Conservation (phyloP, 495 filamentous ascomycete genomes). For the Annulohypoxylon bovei region DNA sequence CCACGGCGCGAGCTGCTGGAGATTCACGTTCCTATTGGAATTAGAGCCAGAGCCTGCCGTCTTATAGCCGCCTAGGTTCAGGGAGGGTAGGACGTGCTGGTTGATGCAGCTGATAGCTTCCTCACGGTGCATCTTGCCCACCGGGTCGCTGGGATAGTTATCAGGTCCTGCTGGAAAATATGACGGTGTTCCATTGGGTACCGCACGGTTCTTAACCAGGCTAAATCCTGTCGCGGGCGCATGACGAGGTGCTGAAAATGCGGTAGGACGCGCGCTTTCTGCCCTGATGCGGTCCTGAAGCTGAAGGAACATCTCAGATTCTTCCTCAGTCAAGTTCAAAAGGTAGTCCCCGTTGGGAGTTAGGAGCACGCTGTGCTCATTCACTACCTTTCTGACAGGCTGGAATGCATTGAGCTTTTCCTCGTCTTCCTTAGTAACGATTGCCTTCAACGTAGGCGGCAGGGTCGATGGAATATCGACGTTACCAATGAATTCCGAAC, state of each 20-base stretch:
- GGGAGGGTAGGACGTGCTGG: slow-evolving; percentile 68
- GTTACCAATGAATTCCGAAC: slow-evolving; percentile 21
- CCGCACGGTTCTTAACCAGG: slow-evolving; percentile 64
- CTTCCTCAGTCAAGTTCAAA: slow-evolving; percentile 75
- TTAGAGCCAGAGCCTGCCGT: slow-evolving; percentile 44
- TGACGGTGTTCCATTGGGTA: slow-evolving; percentile 64
- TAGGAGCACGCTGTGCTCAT: slow-evolving; percentile 68
- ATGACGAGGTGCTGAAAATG: slow-evolving; percentile 60
- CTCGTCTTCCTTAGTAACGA: slow-evolving; percentile 63
- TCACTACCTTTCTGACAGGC: slow-evolving; percentile 60
- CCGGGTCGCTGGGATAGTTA: slow-evolving; percentile 57
- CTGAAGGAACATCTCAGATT: slow-evolving; percentile 79
- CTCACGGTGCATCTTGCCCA: slow-evolving; percentile 67
- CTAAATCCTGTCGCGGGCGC: slow-evolving; percentile 60
- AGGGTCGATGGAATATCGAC: slow-evolving; percentile 31
- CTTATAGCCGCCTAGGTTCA: slow-evolving; percentile 55
- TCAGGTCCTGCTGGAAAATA: slow-evolving; percentile 59
- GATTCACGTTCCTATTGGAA: slow-evolving; percentile 43
- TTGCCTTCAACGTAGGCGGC: slow-evolving; percentile 53
- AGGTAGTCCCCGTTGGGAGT: slow-evolving; percentile 83
- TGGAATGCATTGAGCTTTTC: slow-evolving; percentile 58
- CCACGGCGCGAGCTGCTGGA: slow-evolving; percentile 56
- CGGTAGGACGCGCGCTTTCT: slow-evolving; percentile 53
- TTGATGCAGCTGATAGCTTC: slow-evolving; percentile 73
- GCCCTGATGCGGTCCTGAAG: slow-evolving; percentile 71